phyloP scores from a whole-genome alignment of 768 basidiomycete genomes.

The Termitomyces eurrhizus region DNA sequence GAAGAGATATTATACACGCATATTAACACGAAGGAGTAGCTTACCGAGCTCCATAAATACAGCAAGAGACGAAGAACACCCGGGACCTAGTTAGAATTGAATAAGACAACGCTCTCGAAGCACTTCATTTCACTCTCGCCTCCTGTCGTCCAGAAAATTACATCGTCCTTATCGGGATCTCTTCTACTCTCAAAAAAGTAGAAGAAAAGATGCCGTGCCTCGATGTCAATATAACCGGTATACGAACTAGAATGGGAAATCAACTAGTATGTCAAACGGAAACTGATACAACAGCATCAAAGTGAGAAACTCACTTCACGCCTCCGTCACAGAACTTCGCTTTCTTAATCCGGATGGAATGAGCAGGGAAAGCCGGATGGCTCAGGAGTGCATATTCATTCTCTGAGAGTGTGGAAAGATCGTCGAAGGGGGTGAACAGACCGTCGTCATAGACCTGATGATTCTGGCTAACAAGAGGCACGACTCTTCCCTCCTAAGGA shows the following conservation, averaged over 20 bases:
- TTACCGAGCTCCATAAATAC: slow-evolving; percentile 72
- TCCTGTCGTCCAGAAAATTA: slow-evolving; percentile 55
- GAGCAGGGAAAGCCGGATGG: slow-evolving; percentile 48
- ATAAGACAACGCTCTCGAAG: background rate
- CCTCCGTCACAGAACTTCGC: slow-evolving; percentile 54
- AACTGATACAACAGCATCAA: background rate
- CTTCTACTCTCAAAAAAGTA: slow-evolving; percentile 75
- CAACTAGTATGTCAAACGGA: background rate
- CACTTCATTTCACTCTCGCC: slow-evolving; percentile 22
- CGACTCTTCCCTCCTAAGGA: background rate
- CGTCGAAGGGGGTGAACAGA: slow-evolving; percentile 32
- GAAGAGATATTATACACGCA: background rate
- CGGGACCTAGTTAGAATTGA: slow-evolving; percentile 28
- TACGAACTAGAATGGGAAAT: slow-evolving; percentile 35
- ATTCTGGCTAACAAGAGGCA: background rate
- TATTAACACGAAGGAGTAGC: background rate
- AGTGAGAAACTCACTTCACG: slow-evolving; percentile 32
- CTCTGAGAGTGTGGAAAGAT: slow-evolving; percentile 29
- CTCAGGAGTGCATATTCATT: slow-evolving; percentile 31
- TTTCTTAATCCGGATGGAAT: slow-evolving; percentile 58
- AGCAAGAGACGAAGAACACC: slow-evolving; percentile 46
- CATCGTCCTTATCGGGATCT: slow-evolving; percentile 56
- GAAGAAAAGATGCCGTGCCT: slow-evolving; percentile 64
- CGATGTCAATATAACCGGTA: slow-evolving; percentile 66
- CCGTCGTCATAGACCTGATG: slow-evolving; percentile 21